phyloP scores from a whole-genome alignment of 1,284 basidiomycete species.

The Fomitopsis betulina region DNA sequence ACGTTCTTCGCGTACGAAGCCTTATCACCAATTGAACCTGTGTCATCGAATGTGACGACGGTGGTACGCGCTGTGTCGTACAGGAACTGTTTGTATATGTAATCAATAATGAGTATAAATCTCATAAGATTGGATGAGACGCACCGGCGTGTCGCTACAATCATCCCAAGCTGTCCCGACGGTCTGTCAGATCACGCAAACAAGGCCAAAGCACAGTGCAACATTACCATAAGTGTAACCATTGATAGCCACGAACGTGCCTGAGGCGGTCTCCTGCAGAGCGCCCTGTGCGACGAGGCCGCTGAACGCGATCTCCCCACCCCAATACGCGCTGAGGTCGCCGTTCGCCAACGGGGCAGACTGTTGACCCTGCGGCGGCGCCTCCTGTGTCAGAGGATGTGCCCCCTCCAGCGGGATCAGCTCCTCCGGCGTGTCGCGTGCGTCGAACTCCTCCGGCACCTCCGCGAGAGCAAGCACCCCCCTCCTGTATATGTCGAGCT shows the following conservation, averaged over 20 bases:
- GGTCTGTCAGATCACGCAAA: not conserved
- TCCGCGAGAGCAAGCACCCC: not conserved
- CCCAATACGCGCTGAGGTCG: conserved; percentile 27
- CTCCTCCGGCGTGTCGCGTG: conserved; percentile 5
- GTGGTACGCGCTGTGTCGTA: conserved; percentile 40
- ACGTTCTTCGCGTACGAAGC: conserved; percentile 55
- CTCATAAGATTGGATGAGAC: not conserved
- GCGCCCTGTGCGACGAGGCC: conserved; percentile 55
- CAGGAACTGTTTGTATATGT: conserved; percentile 30
- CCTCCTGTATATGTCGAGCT: not conserved
- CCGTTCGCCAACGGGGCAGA: conserved; percentile 10
- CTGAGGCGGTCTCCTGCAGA: conserved; percentile 39
- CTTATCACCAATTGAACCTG: conserved; percentile 64
- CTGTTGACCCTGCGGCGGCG: not conserved
- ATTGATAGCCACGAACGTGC: conserved; percentile 37
- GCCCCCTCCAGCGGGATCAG: conserved; percentile 32
- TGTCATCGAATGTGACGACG: conserved; percentile 72
- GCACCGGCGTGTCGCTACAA: conserved; percentile 61
- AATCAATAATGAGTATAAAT: not conserved
- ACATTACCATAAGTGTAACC: conserved; percentile 45
- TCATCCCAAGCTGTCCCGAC: conserved; percentile 47
- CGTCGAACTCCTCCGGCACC: conserved; percentile 5
- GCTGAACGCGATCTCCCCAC: conserved; percentile 57
- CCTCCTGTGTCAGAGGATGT: conserved; percentile 21
- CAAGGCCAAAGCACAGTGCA: not conserved